These are phyloP conservation scores for Vicia faba DNA, from an alignment of 306 rosid species.

Conservation along the genomic window DNA sequence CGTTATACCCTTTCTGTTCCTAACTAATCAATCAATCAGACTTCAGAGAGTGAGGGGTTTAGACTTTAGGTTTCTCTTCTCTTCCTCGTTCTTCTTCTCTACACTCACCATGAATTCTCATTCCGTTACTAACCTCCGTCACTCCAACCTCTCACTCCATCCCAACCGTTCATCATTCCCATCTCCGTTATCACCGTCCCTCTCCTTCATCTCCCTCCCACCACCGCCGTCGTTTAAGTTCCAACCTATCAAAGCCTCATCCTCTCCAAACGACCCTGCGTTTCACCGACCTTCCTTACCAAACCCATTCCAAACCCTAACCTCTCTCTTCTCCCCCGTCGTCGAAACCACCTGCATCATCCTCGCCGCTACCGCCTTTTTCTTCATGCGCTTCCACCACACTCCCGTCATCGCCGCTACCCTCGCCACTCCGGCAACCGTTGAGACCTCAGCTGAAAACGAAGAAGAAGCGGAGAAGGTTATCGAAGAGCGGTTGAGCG, in stretches of 20 bases:
- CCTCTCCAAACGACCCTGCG: slow-evolving; percentile 36
- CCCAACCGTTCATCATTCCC: slow-evolving; percentile 50
- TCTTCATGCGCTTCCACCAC: slow-evolving; percentile 63
- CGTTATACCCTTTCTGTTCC: too few species aligned
- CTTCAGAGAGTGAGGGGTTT: too few species aligned
- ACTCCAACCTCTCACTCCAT: slow-evolving; percentile 48
- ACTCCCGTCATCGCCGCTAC: slow-evolving; percentile 66
- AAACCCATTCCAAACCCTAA: slow-evolving; percentile 50
- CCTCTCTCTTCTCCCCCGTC: slow-evolving; percentile 45
- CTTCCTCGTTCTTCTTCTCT: too few species aligned
- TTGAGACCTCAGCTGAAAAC: slow-evolving; percentile 34
- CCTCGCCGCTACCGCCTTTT: slow-evolving; percentile 70
- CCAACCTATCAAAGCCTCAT: slow-evolving; percentile 40
- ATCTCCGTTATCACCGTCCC: slow-evolving; percentile 41
- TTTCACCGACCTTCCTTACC: slow-evolving; percentile 33
- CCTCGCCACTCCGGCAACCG: slow-evolving; percentile 40
- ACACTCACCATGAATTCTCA: slow-evolving; percentile 51
- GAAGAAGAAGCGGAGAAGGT: slow-evolving; percentile 50
- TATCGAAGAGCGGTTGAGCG: slow-evolving; percentile 50
- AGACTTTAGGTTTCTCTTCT: too few species aligned
- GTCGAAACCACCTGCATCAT: slow-evolving; percentile 61
- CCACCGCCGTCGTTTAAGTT: slow-evolving; percentile 40
- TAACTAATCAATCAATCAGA: too few species aligned
- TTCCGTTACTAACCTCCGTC: slow-evolving; percentile 51
- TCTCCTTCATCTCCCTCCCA: slow-evolving; percentile 45